Base-by-base conservation (phyloP, 2,329 filamentous ascomycete species). In the Fusarium sp. region DNA sequence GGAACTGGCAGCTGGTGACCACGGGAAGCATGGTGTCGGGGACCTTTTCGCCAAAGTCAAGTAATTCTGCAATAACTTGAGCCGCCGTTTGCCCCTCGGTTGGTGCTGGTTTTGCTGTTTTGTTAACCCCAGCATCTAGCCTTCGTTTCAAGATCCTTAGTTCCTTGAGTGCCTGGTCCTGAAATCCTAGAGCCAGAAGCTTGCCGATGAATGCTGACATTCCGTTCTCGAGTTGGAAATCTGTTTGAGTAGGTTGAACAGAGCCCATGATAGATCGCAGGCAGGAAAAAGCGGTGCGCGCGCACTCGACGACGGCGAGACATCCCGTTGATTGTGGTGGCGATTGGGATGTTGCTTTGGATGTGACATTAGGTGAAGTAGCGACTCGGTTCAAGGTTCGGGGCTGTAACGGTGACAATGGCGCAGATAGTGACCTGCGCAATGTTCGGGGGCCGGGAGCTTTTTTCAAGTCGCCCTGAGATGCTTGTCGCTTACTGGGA, bases 221-320 rank as follows among this genome's bases (percentile, higher is more conserved):
- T 57, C 92, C 92, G 63, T 84, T 89, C 76, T 94, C 92, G 6
- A 94, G 79, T 75, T 94, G 91, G 41, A 92, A 81, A 46, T 87
- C 85, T 2, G 88, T 85, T n/a, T 90, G 81, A 12, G 85, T 80
- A 12, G 88, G 80, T 11, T 85, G 83, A 8, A 86, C 80, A 2
- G 85, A 81, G 27, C 85, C 82, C 53, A 91, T 87, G 25, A 89
- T 74, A 29, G 85, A 83, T 52, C 90, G 84, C 41, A 94, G 81
- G 52, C 88, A 89, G 9, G 85, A 81, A 74, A 94, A 93, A 3
- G 90, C 91, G 29, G 87, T 78, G 12, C 91, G 86, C 9, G 90
- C 87, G 74, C 92, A 94, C 80, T 94, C 91, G 15, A 90, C 89
- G 1, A 84, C 86, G 3, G 89, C 84, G 16, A 90, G 76, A 54